These are phyloP conservation scores for Thermomyces lanuginosus DNA, from an alignment of 2,329 filamentous ascomycete genomes.

Conservation along the genomic window DNA sequence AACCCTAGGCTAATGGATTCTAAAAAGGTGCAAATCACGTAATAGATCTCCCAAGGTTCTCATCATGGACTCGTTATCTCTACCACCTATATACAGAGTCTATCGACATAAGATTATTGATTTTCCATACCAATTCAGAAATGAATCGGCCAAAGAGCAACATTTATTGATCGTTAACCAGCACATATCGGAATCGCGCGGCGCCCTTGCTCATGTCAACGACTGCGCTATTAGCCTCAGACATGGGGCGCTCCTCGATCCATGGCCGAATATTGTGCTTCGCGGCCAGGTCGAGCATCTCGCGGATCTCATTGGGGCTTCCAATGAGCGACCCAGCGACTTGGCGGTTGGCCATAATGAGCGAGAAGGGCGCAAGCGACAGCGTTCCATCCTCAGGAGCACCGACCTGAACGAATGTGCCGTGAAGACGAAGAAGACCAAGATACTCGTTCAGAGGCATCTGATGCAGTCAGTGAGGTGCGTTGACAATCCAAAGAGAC, in stretches of 20 bases:
- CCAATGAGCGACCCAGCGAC: constrained; percentile 33
- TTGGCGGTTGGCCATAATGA: constrained; percentile 38
- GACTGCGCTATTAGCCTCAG: constrained; percentile 28
- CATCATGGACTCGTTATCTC: too few relatives aligned
- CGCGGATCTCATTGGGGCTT: constrained; percentile 24
- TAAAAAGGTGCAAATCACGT: too few relatives aligned
- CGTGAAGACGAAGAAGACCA: constrained; percentile 40
- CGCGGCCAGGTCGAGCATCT: constrained; percentile 29
- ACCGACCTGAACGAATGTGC: constrained; percentile 49
- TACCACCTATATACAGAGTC: too few relatives aligned
- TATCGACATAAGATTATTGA: too few relatives aligned
- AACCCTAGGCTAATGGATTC: too few relatives aligned
- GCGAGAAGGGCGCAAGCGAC: constrained; percentile 37
- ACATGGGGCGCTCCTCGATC: constrained; percentile 28
- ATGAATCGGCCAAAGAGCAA: too few relatives aligned
- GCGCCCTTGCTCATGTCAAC: constrained; percentile 30
- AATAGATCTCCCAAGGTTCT: too few relatives aligned
- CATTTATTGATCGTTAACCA: constrained; percentile 31
- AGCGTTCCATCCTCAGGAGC: constrained; percentile 43
- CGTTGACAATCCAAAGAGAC: constrained; percentile 35
- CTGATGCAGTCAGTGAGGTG: constrained; percentile 11
- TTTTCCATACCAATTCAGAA: too few relatives aligned
- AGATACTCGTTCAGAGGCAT: constrained; percentile 52
- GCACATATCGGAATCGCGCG: constrained; percentile 31
- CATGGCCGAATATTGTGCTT: constrained; percentile 26